Evolutionary conservation across 768 basidiomycete species (phyloP), one percentile per base, ranked within the genome.

Genomic region (Calocera viscosa): DNA sequence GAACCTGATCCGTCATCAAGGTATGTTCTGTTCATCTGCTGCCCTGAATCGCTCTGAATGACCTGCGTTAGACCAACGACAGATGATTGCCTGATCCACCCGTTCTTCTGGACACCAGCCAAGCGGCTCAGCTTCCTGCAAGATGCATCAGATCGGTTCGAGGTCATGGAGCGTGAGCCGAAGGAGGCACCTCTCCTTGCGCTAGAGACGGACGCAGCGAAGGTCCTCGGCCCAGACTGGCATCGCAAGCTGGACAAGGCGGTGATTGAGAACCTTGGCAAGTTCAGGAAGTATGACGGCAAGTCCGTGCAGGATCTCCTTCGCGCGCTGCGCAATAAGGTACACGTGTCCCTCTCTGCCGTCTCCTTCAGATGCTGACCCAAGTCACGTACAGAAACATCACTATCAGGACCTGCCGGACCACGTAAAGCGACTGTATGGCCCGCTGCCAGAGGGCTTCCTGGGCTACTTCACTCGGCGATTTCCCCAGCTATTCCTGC

Each of bases 381-480:
- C 64, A 65, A 5, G 16, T 10, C 26, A 43, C 68, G 7, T 64
- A 24, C 72, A 94, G 94, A 95, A 94, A 89, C 89, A 97, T 70
- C 94, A 97, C 74, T 96, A 95, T 73, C 95, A 97, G 77, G 96
- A 99, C 76, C 78, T 99, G 12, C 95, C 95, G 1, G 91, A 93
- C 70, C 85, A 88, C 70, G 91, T 92, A 65, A 94, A 91, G 73
- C 84, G 88, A 43, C 86, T 90, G 76, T 80, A 98, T 11, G 94
- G 95, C 2, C 81, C 89, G 14, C 88, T 98, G 82, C 96, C 96
- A 0, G 87, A 89, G 69, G 95, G 95, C 12, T 98, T 90, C 80
- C 77, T 99, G 65, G 78, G 82, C 0, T 99, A 98, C 76, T 99
- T 98, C 74, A 97, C 95, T 1, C 82, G 85, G 33, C 86, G 94